Base-by-base conservation (phyloP, 1,284 basidiomycete species). In the Wallemia mellicola region DNA sequence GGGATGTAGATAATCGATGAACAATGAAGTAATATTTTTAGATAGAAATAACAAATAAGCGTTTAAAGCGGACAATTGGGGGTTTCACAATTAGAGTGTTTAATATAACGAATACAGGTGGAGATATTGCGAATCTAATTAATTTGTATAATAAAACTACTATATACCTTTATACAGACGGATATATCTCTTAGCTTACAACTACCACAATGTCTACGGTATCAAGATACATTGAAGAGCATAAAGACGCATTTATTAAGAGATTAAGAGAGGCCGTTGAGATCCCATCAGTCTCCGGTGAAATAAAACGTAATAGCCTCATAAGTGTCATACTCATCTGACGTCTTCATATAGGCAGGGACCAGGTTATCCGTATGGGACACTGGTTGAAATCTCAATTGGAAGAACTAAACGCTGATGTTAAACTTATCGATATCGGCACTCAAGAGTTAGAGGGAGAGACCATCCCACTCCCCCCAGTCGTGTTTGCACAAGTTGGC, bases 321-420 rank as follows among this genome's bases (percentile, higher is more conserved):
- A 19, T 33, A 11, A n/a, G 54, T 24, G n/a, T n/a, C 48, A 28
- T 58, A 59, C 24, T n/a, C n/a, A 59, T 14, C 32, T 59, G n/a
- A 79, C 26, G 79, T 82, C 68, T 75, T 75, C n/a, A n/a, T 24
- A 71, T 74, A 2, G 79, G 77, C 67, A 79, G 86, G 59, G 71
- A 75, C 60, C 80, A 86, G 70, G 86, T 89, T 61, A 74, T 83
- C 68, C 74, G 73, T 63, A 94, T 94, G 89, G 82, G 79, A 2
- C 71, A 79, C 28, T 94, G 80, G 77, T 75, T 92, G 59, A 74
- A 83, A 61, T 68, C 68, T 1, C 78, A 88, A 68, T 78, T 92
- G 62, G 77, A 77, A 58, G 70, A 75, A 24, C 75, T 86, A 58
- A 86, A 85, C 11, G 85, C 86, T 38, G 76, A 78, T 61, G 86